Conservation (phyloP, 2,329 filamentous ascomycete genomes). For the Diplocarpon rosae region DNA sequence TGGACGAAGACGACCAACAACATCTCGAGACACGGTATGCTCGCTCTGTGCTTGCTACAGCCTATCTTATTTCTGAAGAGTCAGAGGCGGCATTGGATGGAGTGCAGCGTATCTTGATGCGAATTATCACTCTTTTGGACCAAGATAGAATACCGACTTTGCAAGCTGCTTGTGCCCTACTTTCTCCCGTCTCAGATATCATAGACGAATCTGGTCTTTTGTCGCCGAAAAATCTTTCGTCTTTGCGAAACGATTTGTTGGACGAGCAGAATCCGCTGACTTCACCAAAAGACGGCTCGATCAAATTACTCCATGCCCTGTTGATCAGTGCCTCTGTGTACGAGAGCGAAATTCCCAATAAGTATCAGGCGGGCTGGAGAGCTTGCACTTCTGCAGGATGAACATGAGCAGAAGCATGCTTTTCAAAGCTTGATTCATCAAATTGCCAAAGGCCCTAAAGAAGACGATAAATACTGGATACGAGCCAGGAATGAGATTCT, state of each 20-base stretch:
- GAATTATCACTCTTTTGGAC: constrained; percentile 49
- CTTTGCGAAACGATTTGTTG: constrained; percentile 44
- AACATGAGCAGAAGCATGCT: constrained; percentile 51
- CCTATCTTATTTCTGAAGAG: constrained; percentile 54
- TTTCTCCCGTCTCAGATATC: constrained; percentile 33
- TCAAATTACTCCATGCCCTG: constrained; percentile 50
- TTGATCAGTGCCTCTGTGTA: constrained; percentile 50
- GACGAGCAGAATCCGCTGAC: constrained; percentile 54
- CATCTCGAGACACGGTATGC: constrained; percentile 55
- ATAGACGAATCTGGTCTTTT: constrained; percentile 25
- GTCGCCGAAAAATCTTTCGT: constrained; percentile 32
- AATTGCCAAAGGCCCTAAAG: constrained; percentile 34
- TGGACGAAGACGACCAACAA: constrained; percentile 48
- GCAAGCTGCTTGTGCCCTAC: constrained; percentile 35
- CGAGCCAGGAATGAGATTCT: constrained; percentile 51
- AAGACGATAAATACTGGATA: constrained; percentile 54
- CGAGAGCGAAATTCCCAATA: constrained; percentile 37
- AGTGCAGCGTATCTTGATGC: constrained; percentile 48
- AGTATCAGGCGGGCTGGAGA: constrained; percentile 47
- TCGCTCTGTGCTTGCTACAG: constrained; percentile 54
- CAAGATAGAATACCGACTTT: constrained; percentile 45
- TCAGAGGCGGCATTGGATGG: constrained; percentile 46
- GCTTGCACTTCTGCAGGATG: constrained; percentile 51
- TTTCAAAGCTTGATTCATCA: constrained; percentile 37
- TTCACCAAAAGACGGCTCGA: constrained; percentile 42